These are phyloP conservation scores for Cryptococcus maquisensis DNA, from an alignment of 1,284 basidiomycete species.

Conservation along the genomic window DNA sequence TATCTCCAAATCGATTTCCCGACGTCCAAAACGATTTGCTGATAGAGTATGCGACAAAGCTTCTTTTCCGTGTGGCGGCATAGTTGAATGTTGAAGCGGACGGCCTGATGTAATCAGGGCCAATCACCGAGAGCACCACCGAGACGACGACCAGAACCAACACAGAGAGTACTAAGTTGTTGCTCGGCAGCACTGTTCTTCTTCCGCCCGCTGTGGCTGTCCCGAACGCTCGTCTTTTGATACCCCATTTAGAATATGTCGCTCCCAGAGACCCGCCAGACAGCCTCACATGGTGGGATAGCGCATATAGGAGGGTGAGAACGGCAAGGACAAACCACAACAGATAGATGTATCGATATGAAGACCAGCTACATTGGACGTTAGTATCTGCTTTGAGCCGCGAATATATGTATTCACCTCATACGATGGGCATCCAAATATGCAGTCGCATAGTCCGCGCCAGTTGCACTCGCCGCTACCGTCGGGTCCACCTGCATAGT, in stretches of 20 bases:
- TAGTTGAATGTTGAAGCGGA: constrained; percentile 53
- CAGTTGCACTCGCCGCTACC: constrained; percentile 20
- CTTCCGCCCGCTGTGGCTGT: constrained; percentile 37
- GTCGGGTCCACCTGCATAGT: constrained; percentile 25
- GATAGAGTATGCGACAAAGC: constrained; percentile 59
- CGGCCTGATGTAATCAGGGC: constrained; percentile 71
- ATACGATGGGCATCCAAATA: constrained; percentile 45
- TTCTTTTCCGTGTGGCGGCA: constrained; percentile 26
- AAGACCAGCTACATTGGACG: constrained; percentile 26
- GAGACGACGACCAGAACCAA: constrained; percentile 51
- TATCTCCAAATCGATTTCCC: constrained; percentile 66
- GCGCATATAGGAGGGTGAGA: constrained; percentile 31
- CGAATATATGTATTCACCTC: constrained; percentile 34
- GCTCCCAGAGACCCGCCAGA: constrained; percentile 37
- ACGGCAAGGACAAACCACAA: constrained; percentile 40
- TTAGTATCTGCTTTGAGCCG: background rate
- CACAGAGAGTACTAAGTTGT: constrained; percentile 58
- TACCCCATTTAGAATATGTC: constrained; percentile 36
- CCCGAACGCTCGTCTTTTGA: constrained; percentile 29
- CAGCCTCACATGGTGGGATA: constrained; percentile 42
- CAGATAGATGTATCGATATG: constrained; percentile 44
- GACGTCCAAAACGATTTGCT: constrained; percentile 72
- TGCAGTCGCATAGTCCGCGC: constrained; percentile 33
- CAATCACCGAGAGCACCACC: constrained; percentile 57
- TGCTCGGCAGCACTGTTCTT: constrained; percentile 58